Percentiles rank a stretch among this genome's conserved stretches.
Evolutionary conservation across 495 filamentous ascomycete genomes (phyloP).

Genomic region (Parathielavia hyrcaniae): DNA sequence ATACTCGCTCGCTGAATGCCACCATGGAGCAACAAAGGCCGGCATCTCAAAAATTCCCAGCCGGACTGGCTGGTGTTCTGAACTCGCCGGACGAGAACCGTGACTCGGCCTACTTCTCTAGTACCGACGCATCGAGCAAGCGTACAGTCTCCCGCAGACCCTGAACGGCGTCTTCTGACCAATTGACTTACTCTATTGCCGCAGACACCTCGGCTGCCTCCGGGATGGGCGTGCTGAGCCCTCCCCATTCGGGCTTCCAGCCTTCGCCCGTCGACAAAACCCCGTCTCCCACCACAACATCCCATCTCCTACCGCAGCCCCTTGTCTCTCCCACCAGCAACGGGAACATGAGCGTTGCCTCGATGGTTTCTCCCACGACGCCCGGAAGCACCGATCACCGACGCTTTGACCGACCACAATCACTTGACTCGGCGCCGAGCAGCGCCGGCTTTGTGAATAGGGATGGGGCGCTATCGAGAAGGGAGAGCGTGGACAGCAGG

Average conservation of each 20-base stretch:
- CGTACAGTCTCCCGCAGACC: slow-evolving; percentile 35
- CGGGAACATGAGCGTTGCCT: slow-evolving; percentile 49
- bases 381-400: slow-evolving; percentile 33
- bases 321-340: slow-evolving; percentile 41
- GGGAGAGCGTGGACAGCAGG: slow-evolving; percentile 73
- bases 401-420: slow-evolving; percentile 43
- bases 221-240: slow-evolving; percentile 37
- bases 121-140: slow-evolving; percentile 51
- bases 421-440: slow-evolving; percentile 38
- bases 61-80: slow-evolving; percentile 44
- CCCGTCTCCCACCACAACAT: slow-evolving; percentile 44
- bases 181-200: slow-evolving; percentile 15
- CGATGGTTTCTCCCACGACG: slow-evolving; percentile 51
- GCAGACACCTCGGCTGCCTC: slow-evolving; percentile 49
- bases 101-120: slow-evolving; percentile 51
- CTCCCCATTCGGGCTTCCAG: slow-evolving; percentile 36
- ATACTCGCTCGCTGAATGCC: slow-evolving; percentile 1
- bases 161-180: slow-evolving; percentile 6
- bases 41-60: slow-evolving; percentile 44
- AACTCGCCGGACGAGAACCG: slow-evolving; percentile 47
- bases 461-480: slow-evolving; percentile 49
- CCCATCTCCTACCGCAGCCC: slow-evolving; percentile 39
- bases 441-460: slow-evolving; percentile 27
- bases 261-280: slow-evolving; percentile 46
- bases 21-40: slow-evolving; percentile 36